Evolutionary conservation across 129 eudicot genomes (phyloP).

Genomic region (Pittosporum tobira): DNA sequence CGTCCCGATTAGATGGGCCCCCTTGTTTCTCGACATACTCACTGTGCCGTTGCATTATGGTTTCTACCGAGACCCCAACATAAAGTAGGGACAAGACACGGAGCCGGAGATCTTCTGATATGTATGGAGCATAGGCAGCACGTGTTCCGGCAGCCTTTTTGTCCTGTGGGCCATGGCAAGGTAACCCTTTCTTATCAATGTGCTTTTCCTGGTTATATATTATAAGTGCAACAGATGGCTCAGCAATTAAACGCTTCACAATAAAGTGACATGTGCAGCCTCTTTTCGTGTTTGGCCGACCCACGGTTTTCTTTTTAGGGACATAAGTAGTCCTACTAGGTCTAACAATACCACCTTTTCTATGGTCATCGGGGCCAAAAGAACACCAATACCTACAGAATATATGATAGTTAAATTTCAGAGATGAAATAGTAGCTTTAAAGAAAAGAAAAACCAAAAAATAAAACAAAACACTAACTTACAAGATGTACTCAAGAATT

Average conservation of each 20-base stretch:
- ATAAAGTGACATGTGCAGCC: constrained; percentile 94
- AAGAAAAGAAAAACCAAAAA: background rate
- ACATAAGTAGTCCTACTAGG: constrained; percentile 72
- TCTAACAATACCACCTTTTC: constrained; percentile 82
- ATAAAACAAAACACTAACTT: constrained; percentile 26
- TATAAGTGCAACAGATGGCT: constrained; percentile 75
- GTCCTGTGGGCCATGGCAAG: constrained; percentile 95
- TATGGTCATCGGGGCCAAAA: constrained; percentile 90
- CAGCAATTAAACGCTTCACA: constrained; percentile 82
- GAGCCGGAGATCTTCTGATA: constrained; percentile 82
- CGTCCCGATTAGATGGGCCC: constrained; percentile 76
- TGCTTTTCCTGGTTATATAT: constrained; percentile 86
- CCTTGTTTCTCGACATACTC: constrained; percentile 88
- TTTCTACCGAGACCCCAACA: constrained; percentile 91
- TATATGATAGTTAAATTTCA: background rate
- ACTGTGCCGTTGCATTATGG: constrained; percentile 93
- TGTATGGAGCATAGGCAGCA: constrained; percentile 90
- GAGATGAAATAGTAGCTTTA: background rate
- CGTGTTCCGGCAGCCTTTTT: constrained; percentile 79
- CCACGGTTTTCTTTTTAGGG: constrained; percentile 69
- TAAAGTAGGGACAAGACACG: constrained; percentile 71
- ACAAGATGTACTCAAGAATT: constrained; percentile 81
- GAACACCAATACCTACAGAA: constrained; percentile 89
- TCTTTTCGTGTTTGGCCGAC: constrained; percentile 87
- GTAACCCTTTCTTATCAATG: constrained; percentile 65